Evolutionary conservation across 345 rosid genomes (phyloP).

Genomic region (Linum tenue): DNA sequence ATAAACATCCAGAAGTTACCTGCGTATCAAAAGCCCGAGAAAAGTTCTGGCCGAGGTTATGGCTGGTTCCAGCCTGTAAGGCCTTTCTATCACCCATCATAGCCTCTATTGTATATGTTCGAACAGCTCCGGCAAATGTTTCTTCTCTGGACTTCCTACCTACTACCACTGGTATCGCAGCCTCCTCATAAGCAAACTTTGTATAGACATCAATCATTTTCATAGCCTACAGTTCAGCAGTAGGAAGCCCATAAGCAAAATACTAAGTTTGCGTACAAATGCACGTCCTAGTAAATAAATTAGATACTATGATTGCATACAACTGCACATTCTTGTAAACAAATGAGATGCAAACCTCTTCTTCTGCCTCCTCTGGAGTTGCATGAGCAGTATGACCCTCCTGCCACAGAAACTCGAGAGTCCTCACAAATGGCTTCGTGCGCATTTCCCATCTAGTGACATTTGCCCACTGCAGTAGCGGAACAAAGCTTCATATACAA

Average conservation of each 20-base stretch:
- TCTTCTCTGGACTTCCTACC: constrained; percentile 83
- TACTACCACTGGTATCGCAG: constrained; percentile 87
- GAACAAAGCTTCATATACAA: too few relatives aligned
- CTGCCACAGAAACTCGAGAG: constrained; percentile 95
- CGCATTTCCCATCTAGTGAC: constrained; percentile 97
- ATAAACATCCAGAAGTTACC: constrained; percentile 24
- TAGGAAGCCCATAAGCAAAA: constrained; percentile 16
- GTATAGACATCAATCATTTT: constrained; percentile 86
- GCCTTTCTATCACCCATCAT: constrained; percentile 99
- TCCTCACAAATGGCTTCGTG: constrained; percentile 86
- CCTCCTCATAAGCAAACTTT: constrained; percentile 80
- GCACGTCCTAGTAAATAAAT: too few relatives aligned
- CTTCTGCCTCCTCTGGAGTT: constrained; percentile 79
- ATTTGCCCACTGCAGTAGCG: constrained; percentile 65
- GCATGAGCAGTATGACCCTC: constrained; percentile 97
- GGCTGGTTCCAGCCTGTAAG: constrained; percentile 90
- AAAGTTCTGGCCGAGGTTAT: constrained; percentile 87
- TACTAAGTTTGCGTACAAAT: too few relatives aligned
- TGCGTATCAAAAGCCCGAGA: constrained; percentile 82
- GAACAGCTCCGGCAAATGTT: constrained; percentile 87
- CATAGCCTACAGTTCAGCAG: constrained; percentile 54
- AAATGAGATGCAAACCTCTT: constrained; percentile 46
- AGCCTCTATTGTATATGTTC: constrained; percentile 91
- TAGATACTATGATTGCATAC: too few relatives aligned
- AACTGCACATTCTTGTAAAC: too few relatives aligned